Percentiles rank a stretch among this genome's conserved stretches.
phyloP scores from a whole-genome alignment of 2,329 filamentous ascomycete species.

The Diaporthe vaccinii region DNA sequence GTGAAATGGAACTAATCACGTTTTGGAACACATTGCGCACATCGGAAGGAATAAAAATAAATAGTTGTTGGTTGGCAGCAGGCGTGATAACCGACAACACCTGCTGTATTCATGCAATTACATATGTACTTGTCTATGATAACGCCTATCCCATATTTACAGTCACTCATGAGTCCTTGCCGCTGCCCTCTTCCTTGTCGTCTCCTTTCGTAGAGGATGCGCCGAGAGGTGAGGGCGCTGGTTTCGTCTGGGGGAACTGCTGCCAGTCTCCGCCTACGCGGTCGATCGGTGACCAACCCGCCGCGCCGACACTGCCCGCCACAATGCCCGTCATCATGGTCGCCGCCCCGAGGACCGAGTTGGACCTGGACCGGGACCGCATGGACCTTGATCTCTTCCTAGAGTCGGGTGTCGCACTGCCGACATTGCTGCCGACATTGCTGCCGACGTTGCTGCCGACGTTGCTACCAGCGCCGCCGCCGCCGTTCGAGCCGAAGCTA shows the following conservation, averaged over 20 bases:
- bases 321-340: conserved; percentile 88
- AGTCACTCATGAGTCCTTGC: conserved; percentile 16
- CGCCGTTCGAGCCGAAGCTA: conserved; percentile 60
- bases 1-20: neutral
- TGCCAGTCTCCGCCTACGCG: conserved; percentile 54
- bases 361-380: conserved; percentile 68
- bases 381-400: conserved; percentile 77
- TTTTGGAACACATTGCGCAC: neutral
- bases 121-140: conserved; percentile 31
- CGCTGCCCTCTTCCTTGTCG: conserved; percentile 15
- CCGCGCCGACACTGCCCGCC: conserved; percentile 77
- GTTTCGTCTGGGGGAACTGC: conserved; percentile 48
- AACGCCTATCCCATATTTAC: conserved; percentile 30
- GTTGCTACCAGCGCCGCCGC: conserved; percentile 51
- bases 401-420: conserved; percentile 65
- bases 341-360: conserved; percentile 80
- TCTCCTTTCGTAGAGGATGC: conserved; percentile 24
- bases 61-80: neutral
- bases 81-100: conserved; percentile 13
- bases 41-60: neutral
- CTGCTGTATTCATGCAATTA: conserved; percentile 34
- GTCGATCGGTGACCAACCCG: conserved; percentile 81
- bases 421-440: conserved; percentile 12
- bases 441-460: conserved; percentile 38
- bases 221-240: conserved; percentile 34